Conservation (phyloP, 1,139 yeast species). For the Pichia sp. region DNA sequence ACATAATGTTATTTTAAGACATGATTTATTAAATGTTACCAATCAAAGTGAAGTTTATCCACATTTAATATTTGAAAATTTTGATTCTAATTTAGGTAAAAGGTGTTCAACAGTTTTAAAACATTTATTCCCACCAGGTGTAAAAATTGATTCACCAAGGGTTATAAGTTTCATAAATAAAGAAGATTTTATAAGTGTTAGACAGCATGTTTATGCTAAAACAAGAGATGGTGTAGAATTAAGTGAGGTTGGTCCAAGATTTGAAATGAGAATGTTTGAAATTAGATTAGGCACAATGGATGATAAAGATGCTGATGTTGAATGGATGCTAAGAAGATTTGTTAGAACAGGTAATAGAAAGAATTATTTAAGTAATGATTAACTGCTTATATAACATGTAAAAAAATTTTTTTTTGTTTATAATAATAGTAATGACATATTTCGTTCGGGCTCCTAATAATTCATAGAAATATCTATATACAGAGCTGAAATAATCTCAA, state of each 20-base stretch:
- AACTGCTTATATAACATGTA: not conserved
- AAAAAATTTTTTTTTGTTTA: too few species aligned
- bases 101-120: constrained; percentile 77
- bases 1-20: constrained; percentile 91
- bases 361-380: constrained; percentile 52
- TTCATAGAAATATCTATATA: too few species aligned
- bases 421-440: too few species aligned
- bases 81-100: constrained; percentile 75
- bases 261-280: constrained; percentile 91
- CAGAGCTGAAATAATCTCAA: too few species aligned
- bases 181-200: constrained; percentile 85
- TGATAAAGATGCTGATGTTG: constrained; percentile 95
- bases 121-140: constrained; percentile 96
- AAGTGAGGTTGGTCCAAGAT: constrained; percentile 97
- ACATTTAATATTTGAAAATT: constrained; percentile 87
- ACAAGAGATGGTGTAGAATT: constrained; percentile 86
- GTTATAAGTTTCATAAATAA: constrained; percentile 87
- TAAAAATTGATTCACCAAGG: constrained; percentile 77
- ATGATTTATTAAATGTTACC: constrained; percentile 82
- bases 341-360: constrained; percentile 93
- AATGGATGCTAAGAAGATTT: constrained; percentile 91
- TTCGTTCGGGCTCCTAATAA: too few species aligned
- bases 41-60: constrained; percentile 90
- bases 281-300: constrained; percentile 85
- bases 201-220: constrained; percentile 91